A percentile compares a stretch with the other conserved stretches of the same genome.
Evolutionary conservation across 1,284 basidiomycete genomes (phyloP).

Genomic region (Sphagnurus paluster): DNA sequence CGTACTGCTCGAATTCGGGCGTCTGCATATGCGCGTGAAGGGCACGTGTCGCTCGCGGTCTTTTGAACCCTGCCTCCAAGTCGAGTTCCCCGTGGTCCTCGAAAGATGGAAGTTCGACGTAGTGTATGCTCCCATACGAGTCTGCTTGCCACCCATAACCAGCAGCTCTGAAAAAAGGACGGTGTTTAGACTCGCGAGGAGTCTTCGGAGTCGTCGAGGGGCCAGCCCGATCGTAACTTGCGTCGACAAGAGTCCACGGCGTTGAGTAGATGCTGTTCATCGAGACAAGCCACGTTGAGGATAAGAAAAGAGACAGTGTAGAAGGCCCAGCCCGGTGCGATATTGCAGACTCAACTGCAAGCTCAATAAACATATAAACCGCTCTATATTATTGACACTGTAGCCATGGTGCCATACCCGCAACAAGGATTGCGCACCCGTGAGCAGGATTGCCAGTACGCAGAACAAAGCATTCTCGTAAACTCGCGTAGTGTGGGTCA

Average conservation of each 20-base stretch:
- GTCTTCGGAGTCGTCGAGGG: not conserved
- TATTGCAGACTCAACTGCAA: no score
- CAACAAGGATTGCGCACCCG: not conserved
- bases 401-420: not conserved
- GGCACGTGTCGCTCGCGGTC: not conserved
- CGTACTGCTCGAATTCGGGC: not conserved
- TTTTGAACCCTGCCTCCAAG: not conserved
- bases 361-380: not conserved
- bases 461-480: not conserved
- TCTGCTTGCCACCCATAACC: not conserved
- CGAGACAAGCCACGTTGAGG: not conserved
- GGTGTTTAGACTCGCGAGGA: not conserved
- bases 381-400: not conserved
- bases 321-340: no score
- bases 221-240: not conserved
- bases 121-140: not conserved
- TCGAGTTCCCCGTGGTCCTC: not conserved
- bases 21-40: not conserved
- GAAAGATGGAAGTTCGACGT: not conserved
- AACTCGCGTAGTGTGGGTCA: not conserved
- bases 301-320: not conserved
- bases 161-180: no score
- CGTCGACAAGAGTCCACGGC: not conserved
- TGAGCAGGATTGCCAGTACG: not conserved
- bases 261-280: not conserved